These are phyloP conservation scores for Vitis rotundifolia DNA, from an alignment of 164 flowering plant species.

Conservation along the genomic window DNA sequence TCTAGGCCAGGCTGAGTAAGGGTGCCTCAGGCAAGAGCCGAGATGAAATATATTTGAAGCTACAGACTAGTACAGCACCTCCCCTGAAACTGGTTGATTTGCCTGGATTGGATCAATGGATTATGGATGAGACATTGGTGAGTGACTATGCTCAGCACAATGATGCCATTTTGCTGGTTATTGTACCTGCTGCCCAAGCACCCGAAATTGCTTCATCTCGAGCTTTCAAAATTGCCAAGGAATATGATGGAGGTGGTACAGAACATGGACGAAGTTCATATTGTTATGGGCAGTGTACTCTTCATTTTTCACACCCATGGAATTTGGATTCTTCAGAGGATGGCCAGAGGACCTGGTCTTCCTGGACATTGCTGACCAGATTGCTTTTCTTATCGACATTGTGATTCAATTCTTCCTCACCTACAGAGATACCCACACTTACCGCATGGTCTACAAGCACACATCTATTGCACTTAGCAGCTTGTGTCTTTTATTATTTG, in stretches of 20 bases:
- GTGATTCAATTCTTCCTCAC: no score
- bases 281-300: no score
- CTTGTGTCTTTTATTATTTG: no score
- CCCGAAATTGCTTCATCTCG: constrained; percentile 71
- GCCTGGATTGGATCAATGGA: constrained; percentile 79
- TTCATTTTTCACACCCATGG: no score
- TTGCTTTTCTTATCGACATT: no score
- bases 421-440: no score
- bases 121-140: constrained; percentile 67
- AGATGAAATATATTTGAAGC: constrained; percentile 70
- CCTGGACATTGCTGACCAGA: no score
- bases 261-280: no score
- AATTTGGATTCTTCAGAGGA: no score
- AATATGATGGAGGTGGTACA: constrained; percentile 70
- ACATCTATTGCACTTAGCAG: no score
- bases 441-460: no score
- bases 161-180: constrained; percentile 29
- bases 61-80: constrained; percentile 83
- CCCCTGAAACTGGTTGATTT: constrained; percentile 74
- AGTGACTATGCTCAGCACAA: neutral
- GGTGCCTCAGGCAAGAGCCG: constrained; percentile 54
- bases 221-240: constrained; percentile 64
- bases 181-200: constrained; percentile 70
- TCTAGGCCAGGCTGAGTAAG: constrained; percentile 74
- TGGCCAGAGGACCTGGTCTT: no score